Base-by-base conservation (phyloP, 257 asterid species). In the Ocimum tenuiflorum region DNA sequence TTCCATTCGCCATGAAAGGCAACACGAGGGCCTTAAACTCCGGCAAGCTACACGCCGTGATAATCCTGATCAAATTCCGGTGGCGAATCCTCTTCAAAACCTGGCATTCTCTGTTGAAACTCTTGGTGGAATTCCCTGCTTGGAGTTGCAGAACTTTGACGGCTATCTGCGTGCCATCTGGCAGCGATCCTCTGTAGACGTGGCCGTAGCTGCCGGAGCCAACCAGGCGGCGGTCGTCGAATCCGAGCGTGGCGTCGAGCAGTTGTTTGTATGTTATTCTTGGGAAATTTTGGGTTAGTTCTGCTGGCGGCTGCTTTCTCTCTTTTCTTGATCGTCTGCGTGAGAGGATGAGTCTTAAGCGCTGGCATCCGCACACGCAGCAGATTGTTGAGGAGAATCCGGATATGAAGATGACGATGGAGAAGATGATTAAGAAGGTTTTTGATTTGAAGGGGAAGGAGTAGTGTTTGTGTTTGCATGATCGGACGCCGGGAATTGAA, bases 101-200 rank as follows among this genome's bases (percentile, higher is more conserved):
- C 43, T 79, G 84, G 74, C 91, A 84, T 68, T 84, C 91, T 71
- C 83, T 67, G 74, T 53, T 69, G 55, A 84, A 84, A 57, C 85
- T 82, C 82, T 73, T 79, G 33, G 79, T 74, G 14, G 86, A 76
- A 15, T 79, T 79, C 3, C 81, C 80, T n/a, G 79, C 63, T 65
- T 79, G 75, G 36, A 81, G 53, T 13, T 75, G 73, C 11, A 81
- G 73, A 29, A 83, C 86, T 60, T 83, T 81, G 66, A 83, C 83
- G 0, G 89, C 89, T 50, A 81, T 79, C 23, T 66, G 73, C 8
- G 77, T 75, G 13, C 80, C 85, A 8, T 80, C 81, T 4, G 48
- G 73, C 4, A 83, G 83, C 42, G 29, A 31, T 67, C 89, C 86
- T 23, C 67, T 69, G 79, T 81, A 83, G 60, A 83, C 87, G 11